Conservation (phyloP, 2,329 filamentous ascomycete species). For the Arthrinium puccinioides region DNA sequence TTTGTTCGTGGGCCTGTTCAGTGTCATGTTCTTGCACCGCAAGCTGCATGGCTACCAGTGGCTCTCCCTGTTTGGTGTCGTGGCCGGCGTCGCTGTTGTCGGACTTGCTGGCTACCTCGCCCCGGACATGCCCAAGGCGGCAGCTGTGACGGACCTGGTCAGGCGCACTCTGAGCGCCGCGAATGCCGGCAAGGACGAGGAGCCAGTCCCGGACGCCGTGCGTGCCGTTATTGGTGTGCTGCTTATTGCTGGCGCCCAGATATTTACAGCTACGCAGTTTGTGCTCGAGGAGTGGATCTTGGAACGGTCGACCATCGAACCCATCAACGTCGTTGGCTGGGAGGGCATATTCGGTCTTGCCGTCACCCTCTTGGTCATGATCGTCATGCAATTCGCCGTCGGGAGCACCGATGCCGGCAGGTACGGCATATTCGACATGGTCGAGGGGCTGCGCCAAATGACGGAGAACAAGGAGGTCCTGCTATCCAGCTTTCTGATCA, state of each 20-base stretch:
- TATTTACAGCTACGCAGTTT: conserved; percentile 95
- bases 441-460: conserved; percentile 78
- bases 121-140: conserved; percentile 52
- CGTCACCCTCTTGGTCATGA: conserved; percentile 72
- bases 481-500: conserved; percentile 78
- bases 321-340: conserved; percentile 90
- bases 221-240: conserved; percentile 75
- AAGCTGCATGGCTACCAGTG: conserved; percentile 85
- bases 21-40: conserved; percentile 79
- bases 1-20: conserved; percentile 92
- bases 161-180: conserved; percentile 17
- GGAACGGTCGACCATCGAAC: conserved; percentile 57
- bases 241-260: conserved; percentile 87
- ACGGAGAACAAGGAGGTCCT: conserved; percentile 63
- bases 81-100: conserved; percentile 81
- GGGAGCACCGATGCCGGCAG: conserved; percentile 67
- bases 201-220: conserved; percentile 41
- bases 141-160: conserved; percentile 20
- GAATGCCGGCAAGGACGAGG: conserved; percentile 19
- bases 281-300: conserved; percentile 93
- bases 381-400: conserved; percentile 69
- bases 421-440: conserved; percentile 84
- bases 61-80: conserved; percentile 79
- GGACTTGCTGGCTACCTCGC: conserved; percentile 82
- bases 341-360: conserved; percentile 87